Evolutionary conservation across 441 rosid species (phyloP).

Genomic region (Gossypium davidsonii): DNA sequence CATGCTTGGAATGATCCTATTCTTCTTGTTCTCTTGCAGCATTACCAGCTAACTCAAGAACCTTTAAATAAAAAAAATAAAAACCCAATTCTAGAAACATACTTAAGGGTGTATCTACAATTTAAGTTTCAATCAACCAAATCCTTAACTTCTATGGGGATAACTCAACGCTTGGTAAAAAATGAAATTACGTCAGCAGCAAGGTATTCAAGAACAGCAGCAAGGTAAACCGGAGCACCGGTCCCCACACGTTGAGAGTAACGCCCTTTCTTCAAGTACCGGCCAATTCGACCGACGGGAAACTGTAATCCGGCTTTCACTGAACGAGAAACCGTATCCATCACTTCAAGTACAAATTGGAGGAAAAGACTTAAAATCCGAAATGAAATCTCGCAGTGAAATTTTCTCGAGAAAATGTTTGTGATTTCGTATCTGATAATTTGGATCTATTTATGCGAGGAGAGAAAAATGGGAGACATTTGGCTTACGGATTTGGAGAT

Average conservation of each 20-base stretch:
- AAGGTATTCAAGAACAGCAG: constrained; percentile 21
- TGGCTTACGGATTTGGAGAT: constrained; percentile 1
- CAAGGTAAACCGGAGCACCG: constrained; percentile 68
- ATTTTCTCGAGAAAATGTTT: not conserved
- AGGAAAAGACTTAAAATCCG: not conserved
- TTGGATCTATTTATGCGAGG: not conserved
- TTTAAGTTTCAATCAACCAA: no score
- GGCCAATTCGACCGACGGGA: constrained; percentile 57
- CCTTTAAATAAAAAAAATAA: constrained; percentile 17
- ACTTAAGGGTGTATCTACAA: not conserved
- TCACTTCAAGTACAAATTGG: not conserved
- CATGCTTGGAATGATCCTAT: constrained; percentile 20
- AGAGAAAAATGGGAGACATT: not conserved
- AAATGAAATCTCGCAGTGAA: not conserved
- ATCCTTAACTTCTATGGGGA: no score
- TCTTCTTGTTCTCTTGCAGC: constrained; percentile 50
- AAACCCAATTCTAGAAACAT: not conserved
- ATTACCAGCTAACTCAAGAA: constrained; percentile 42
- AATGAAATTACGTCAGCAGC: constrained; percentile 47
- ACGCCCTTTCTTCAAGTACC: constrained; percentile 55
- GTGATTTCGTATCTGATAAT: no score
- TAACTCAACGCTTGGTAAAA: not conserved
- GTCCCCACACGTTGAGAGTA: constrained; percentile 44
- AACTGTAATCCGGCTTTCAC: constrained; percentile 54
- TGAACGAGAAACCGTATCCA: constrained; percentile 40